Evolutionary conservation across 116 monocot genomes (phyloP).

Genomic region (Trichopus zeylanicus): DNA sequence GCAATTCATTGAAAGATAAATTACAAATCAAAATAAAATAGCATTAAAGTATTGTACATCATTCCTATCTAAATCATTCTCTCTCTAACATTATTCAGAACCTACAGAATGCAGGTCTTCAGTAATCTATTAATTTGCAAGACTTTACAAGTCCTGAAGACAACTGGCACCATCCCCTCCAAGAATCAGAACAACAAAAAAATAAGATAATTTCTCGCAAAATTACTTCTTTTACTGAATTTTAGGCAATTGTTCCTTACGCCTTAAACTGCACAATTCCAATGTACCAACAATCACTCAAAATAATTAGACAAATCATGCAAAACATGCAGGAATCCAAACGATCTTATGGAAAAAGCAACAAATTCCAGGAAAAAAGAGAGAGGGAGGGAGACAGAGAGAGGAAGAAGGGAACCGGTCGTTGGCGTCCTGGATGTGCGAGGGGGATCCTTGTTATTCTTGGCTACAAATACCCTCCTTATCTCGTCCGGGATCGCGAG

Average conservation of each 20-base stretch:
- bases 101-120: no score
- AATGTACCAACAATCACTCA: background rate
- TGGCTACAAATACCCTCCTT: conserved; percentile 77
- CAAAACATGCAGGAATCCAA: background rate
- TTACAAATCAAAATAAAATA: no score
- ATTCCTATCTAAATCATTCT: no score
- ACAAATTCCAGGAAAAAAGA: background rate
- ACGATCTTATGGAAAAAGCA: background rate
- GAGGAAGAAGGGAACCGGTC: conserved; percentile 31
- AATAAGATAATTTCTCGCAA: no score
- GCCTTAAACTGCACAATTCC: background rate
- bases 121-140: no score
- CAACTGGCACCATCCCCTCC: no score
- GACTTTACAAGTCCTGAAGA: no score
- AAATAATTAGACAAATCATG: background rate
- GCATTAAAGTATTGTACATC: no score
- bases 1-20: no score
- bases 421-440: conserved; percentile 68
- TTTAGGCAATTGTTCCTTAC: background rate
- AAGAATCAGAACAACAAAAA: no score
- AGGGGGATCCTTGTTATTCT: conserved; percentile 89
- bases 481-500: conserved; percentile 17
- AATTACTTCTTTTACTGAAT: background rate
- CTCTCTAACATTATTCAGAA: no score
- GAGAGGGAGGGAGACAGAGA: background rate